A percentile compares a stretch with the other conserved stretches of the same genome.
phyloP scores from a whole-genome alignment of 352 stramenopile species.

The Peronospora belbahrii region DNA sequence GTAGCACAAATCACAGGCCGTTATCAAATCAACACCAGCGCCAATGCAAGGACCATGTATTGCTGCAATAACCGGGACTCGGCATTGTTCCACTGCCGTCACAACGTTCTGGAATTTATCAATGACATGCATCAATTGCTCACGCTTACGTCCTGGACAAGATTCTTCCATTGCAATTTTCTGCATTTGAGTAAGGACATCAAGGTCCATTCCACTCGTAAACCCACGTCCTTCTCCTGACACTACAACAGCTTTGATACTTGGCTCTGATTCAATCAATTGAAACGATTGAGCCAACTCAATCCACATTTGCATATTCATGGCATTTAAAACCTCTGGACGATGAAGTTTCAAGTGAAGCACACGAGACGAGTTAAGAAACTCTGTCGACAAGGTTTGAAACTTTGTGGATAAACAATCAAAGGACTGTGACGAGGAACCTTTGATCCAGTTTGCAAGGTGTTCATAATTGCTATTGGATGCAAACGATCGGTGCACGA shows the following conservation, averaged over 20 bases:
- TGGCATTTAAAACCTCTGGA: constrained; percentile 78
- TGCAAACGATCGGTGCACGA: constrained; percentile 6
- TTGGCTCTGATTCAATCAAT: constrained; percentile 51
- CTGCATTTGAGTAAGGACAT: constrained; percentile 77
- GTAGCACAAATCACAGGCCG: constrained; percentile 81
- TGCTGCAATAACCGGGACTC: constrained; percentile 78
- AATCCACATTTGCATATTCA: constrained; percentile 88
- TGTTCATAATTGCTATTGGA: constrained; percentile 40
- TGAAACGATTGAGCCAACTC: constrained; percentile 69
- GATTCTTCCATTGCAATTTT: constrained; percentile 43
- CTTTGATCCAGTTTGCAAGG: constrained; percentile 50
- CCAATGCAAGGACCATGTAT: constrained; percentile 80
- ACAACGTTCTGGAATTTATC: constrained; percentile 77
- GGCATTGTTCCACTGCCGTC: constrained; percentile 75
- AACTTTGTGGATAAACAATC: constrained; percentile 34
- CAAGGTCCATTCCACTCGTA: constrained; percentile 85
- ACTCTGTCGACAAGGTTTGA: constrained; percentile 42
- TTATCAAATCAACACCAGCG: constrained; percentile 83
- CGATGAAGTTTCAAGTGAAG: constrained; percentile 76
- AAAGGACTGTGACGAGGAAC: constrained; percentile 27
- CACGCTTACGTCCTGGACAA: constrained; percentile 77
- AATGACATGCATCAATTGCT: constrained; percentile 73
- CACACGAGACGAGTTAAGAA: too few relatives aligned
- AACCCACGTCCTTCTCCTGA: constrained; percentile 75
- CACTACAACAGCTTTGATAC: constrained; percentile 68